Conservation (phyloP, 1,139 yeast species). For the Yamadazyma friedrichii region DNA sequence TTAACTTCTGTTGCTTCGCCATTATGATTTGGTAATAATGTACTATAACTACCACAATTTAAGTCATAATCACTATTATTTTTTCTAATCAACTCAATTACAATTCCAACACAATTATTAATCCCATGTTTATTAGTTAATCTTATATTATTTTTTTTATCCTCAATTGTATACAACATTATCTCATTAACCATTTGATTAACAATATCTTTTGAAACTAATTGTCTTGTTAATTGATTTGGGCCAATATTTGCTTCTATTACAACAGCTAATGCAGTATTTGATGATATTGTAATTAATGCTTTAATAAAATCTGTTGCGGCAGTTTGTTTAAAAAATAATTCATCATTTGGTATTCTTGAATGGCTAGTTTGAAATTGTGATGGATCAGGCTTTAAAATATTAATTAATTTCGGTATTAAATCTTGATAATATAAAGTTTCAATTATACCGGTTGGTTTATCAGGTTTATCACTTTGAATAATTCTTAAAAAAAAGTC, state of each 20-base stretch:
- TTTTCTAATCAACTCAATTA: constrained; percentile 47
- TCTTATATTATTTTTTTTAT: constrained; percentile 15
- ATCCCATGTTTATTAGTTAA: constrained; percentile 46
- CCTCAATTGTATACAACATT: constrained; percentile 28
- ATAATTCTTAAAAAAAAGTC: constrained; percentile 58
- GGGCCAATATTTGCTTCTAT: constrained; percentile 51
- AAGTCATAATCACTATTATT: constrained; percentile 49
- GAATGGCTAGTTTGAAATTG: constrained; percentile 24
- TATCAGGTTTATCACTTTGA: constrained; percentile 64
- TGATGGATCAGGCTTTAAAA: constrained; percentile 45
- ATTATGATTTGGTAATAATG: constrained; percentile 29
- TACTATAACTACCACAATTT: constrained; percentile 42
- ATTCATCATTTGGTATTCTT: constrained; percentile 30
- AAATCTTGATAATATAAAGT: constrained; percentile 50
- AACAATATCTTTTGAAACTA: constrained; percentile 39
- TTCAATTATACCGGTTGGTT: constrained; percentile 62
- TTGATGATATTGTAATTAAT: constrained; percentile 87
- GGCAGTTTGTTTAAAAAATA: constrained; percentile 78
- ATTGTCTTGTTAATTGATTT: constrained; percentile 44
- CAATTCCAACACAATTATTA: constrained; percentile 46
- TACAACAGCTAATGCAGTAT: constrained; percentile 47
- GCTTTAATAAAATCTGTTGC: constrained; percentile 96
- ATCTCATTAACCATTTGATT: constrained; percentile 41
- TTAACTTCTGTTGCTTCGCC: constrained; percentile 40
- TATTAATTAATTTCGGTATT: constrained; percentile 50